Evolutionary conservation across 495 filamentous ascomycete species (phyloP), one percentile per base, ranked within the genome.

Genomic region (Lepidopterella palustris): DNA sequence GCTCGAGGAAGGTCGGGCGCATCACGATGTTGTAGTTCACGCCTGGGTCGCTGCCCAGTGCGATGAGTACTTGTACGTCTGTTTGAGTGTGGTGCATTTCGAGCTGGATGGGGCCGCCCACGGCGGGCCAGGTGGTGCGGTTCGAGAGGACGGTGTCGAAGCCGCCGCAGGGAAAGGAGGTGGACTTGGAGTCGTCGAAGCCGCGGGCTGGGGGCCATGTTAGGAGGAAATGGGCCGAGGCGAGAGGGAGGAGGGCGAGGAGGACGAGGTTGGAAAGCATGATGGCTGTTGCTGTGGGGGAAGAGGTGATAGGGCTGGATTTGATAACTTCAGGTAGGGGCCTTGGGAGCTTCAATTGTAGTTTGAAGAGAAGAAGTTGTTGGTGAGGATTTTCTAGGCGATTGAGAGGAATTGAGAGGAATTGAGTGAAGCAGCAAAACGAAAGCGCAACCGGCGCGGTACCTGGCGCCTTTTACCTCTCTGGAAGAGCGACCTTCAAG

Each of bases 201-300:
- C 82, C 85, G 31, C 82, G 79, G 49, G 75, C 71, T 6, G 76
- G 55, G 1, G 85, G 85, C 61, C 75, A 87, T 35, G 71, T 62
- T 57, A 88, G 79, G 4, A 72, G 65, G 76, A 87, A 87, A 68
- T 88, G 85, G 9, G 85, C 84, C 48, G 76, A 70, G 20, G 71
- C 72, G 28, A 82, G 61, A 50, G 76, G 64, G 28, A 65, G 59
- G 55, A 70, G 47, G 48, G 59, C 4, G 53, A 72, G 49, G 45
- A 65, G 61, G 35, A 58, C 25, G 29, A 59, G 50, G 29, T 54
- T 55, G 59, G 57, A 59, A 32, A 69, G 40, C 57, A 67, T 66
- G 21, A 9, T 64, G n/a, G 42, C 32, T 31, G 52, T 56, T 18
- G 29, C 58, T 11, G n/a, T 29, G 26, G 42, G 28, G 5, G 26